Percentiles rank a stretch among this genome's conserved stretches.
Evolutionary conservation across 1,139 yeast genomes (phyloP).

Genomic region (Debaryomyces subglobosus): DNA sequence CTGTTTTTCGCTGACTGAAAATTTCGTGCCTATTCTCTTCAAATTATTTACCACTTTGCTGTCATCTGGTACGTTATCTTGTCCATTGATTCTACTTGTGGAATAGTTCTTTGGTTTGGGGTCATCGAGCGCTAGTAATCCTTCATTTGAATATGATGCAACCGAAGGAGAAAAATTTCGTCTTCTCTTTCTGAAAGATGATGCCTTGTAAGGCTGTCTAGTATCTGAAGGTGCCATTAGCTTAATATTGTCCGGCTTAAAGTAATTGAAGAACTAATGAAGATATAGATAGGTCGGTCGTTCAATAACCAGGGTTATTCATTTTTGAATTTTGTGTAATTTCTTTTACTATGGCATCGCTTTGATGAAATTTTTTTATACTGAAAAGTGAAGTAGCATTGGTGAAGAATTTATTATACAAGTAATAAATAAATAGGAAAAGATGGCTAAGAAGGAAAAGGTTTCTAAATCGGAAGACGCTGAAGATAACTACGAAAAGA

Average conservation of each 20-base stretch:
- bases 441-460: constrained; percentile 57
- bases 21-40: constrained; percentile 17
- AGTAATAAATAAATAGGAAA: constrained; percentile 13
- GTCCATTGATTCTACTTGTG: constrained; percentile 3
- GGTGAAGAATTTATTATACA: neutral
- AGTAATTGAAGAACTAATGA: neutral
- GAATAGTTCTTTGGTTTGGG: constrained; percentile 2
- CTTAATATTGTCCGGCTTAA: neutral
- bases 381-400: neutral
- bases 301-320: constrained; percentile 3
- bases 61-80: constrained; percentile 23
- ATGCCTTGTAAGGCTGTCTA: neutral
- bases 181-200: constrained; percentile 8
- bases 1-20: constrained; percentile 3
- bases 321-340: constrained; percentile 5
- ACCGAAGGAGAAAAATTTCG: constrained; percentile 8
- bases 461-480: constrained; percentile 47
- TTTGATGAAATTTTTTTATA: constrained; percentile 13
- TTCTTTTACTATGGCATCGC: constrained; percentile 11
- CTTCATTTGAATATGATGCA: constrained; percentile 1
- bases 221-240: neutral
- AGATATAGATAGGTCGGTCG: neutral
- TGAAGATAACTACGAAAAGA: constrained; percentile 86
- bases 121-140: constrained; percentile 5
- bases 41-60: constrained; percentile 23